Evolutionary conservation across 305 asterid genomes (phyloP).

Genomic region (Euphrasia arctica): DNA sequence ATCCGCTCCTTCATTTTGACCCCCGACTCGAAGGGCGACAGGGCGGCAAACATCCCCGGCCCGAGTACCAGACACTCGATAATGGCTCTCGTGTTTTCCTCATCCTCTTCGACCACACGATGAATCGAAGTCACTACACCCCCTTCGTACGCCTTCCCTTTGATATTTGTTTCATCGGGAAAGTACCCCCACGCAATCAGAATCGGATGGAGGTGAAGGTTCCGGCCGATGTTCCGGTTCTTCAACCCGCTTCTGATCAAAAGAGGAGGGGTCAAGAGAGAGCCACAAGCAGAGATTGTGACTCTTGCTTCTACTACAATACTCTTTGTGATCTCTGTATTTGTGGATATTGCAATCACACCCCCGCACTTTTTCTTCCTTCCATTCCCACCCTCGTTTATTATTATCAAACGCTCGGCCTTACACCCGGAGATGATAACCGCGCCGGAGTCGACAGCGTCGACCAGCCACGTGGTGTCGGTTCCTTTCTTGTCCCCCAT

Average conservation of each 20-base stretch:
- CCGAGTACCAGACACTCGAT: constrained; percentile 60
- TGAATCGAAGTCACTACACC: constrained; percentile 82
- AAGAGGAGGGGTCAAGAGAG: constrained; percentile 78
- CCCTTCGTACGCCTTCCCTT: constrained; percentile 68
- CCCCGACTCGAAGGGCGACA: constrained; percentile 73
- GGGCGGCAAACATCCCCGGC: constrained; percentile 69
- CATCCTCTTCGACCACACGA: constrained; percentile 35
- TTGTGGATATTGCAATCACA: constrained; percentile 44
- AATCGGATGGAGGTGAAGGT: constrained; percentile 88
- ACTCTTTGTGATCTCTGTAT: constrained; percentile 32
- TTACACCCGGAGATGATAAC: constrained; percentile 70
- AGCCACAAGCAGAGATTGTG: constrained; percentile 84
- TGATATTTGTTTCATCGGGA: constrained; percentile 42
- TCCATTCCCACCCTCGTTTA: constrained; percentile 16
- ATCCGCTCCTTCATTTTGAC: constrained; percentile 39
- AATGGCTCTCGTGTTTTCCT: constrained; percentile 40
- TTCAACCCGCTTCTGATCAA: constrained; percentile 66
- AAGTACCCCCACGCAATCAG: constrained; percentile 96
- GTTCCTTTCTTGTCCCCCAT: constrained; percentile 81
- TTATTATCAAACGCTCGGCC: constrained; percentile 45
- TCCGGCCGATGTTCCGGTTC: constrained; percentile 67
- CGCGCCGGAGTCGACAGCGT: constrained; percentile 71
- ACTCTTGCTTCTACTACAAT: constrained; percentile 59
- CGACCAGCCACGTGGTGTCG: constrained; percentile 85
- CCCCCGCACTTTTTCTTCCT: constrained; percentile 53